Percentiles rank a stretch among this genome's conserved stretches.
Conservation (phyloP, 805 yeast genomes). For the Yarrowia sp. region DNA sequence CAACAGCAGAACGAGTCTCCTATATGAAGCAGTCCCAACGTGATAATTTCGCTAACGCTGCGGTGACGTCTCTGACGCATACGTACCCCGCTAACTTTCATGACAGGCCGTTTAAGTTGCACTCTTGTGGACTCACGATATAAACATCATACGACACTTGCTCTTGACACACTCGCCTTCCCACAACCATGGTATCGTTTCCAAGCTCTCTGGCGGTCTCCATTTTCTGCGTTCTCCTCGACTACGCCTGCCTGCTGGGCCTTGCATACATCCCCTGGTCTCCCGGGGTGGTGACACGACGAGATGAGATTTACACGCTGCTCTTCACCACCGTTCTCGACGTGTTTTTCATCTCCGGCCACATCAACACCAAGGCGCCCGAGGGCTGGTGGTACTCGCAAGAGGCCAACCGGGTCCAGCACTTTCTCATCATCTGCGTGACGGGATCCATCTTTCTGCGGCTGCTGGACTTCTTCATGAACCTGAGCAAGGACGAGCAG, state of each 20-base stretch:
- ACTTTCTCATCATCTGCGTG: conserved; percentile 13
- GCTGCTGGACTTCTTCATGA: conserved; percentile 10
- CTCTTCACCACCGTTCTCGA: conserved; percentile 14
- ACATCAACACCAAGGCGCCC: conserved; percentile 14
- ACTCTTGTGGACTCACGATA: not conserved
- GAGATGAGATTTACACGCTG: conserved; percentile 19
- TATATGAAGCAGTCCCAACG: not conserved
- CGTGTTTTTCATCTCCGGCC: conserved; percentile 19
- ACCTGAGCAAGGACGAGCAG: conserved; percentile 12
- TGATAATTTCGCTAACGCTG: conserved; percentile 3
- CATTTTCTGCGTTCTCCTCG: conserved; percentile 14
- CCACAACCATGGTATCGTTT: not conserved
- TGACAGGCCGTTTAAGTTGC: not conserved
- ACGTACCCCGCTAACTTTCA: conserved; percentile 20
- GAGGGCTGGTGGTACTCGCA: conserved; percentile 22
- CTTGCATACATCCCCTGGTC: conserved; percentile 24
- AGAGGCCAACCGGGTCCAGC: conserved; percentile 11
- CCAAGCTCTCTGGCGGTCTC: conserved; percentile 7
- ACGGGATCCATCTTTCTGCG: conserved; percentile 16
- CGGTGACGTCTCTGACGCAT: not conserved
- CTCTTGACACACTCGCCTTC: not conserved
- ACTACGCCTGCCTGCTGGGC: conserved; percentile 13
- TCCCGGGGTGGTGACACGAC: conserved; percentile 11
- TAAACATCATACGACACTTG: not conserved
- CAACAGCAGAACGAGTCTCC: not conserved